These are phyloP conservation scores for Suhomyces vadensis DNA, from an alignment of 805 yeast species.

Conservation along the genomic window DNA sequence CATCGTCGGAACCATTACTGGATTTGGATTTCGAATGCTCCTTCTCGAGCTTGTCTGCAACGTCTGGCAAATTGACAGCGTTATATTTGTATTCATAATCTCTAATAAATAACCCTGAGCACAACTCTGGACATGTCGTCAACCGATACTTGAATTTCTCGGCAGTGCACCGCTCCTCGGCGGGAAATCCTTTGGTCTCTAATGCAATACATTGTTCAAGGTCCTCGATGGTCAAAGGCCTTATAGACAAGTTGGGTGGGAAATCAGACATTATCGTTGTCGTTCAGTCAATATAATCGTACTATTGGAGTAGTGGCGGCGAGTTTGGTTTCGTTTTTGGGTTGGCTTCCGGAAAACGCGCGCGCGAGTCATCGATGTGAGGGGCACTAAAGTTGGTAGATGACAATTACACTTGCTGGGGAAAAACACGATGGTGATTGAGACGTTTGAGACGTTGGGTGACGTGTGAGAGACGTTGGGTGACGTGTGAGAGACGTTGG, in stretches of 20 bases:
- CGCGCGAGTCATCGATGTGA: neutral
- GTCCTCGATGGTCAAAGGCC: constrained; percentile 82
- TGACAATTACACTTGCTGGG: no score
- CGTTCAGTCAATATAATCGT: neutral
- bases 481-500: no score
- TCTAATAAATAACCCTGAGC: constrained; percentile 84
- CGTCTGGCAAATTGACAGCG: constrained; percentile 43
- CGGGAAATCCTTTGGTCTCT: constrained; percentile 71
- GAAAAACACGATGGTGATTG: no score
- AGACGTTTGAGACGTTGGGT: no score
- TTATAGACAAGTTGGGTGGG: constrained; percentile 48
- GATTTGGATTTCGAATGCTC: constrained; percentile 23
- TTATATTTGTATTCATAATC: constrained; percentile 52
- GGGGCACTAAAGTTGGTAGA: no score
- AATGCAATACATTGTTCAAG: constrained; percentile 57
- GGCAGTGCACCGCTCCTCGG: constrained; percentile 64
- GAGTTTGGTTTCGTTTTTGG: neutral
- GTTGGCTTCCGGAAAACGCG: neutral
- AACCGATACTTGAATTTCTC: constrained; percentile 69
- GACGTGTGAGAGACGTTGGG: no score
- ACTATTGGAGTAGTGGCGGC: neutral
- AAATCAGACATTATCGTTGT: constrained; percentile 38
- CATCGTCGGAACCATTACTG: constrained; percentile 25
- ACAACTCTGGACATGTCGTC: constrained; percentile 82
- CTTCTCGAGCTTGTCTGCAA: constrained; percentile 34